Percentiles rank a stretch among this genome's conserved stretches.
These are phyloP conservation scores for Alternaria arbusti DNA, from an alignment of 2,329 filamentous ascomycete species.

Conservation along the genomic window DNA sequence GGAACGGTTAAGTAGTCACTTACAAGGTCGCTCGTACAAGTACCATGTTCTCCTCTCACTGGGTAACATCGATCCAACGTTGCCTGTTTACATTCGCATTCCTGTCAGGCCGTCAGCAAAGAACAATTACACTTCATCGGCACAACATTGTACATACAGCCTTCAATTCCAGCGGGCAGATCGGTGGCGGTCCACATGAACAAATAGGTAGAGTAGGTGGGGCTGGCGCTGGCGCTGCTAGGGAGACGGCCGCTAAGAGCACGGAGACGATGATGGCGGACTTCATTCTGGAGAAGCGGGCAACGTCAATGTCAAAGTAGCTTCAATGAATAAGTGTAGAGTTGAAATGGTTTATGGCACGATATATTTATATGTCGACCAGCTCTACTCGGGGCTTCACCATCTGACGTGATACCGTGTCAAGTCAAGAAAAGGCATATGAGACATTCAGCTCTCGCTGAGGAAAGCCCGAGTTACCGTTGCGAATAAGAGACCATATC, in stretches of 20 bases:
- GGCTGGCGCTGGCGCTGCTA: background rate
- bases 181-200: background rate
- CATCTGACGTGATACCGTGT: background rate
- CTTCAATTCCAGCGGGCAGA: background rate
- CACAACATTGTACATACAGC: background rate
- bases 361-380: background rate
- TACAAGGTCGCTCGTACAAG: background rate
- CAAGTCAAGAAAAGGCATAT: background rate
- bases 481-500: background rate
- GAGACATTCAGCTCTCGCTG: background rate
- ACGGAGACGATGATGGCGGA: background rate
- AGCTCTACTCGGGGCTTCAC: background rate
- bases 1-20: background rate
- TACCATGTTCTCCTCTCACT: background rate
- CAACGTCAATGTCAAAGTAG: background rate
- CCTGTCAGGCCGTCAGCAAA: background rate
- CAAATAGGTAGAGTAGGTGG: background rate
- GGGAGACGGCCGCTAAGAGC: background rate
- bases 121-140: background rate
- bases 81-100: background rate
- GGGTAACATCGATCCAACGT: background rate
- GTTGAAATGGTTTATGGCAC: accelerated
- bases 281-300: background rate
- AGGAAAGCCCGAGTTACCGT: background rate
- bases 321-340: accelerated